Conservation (phyloP, 805 yeast genomes). For the Starmerella sp. region DNA sequence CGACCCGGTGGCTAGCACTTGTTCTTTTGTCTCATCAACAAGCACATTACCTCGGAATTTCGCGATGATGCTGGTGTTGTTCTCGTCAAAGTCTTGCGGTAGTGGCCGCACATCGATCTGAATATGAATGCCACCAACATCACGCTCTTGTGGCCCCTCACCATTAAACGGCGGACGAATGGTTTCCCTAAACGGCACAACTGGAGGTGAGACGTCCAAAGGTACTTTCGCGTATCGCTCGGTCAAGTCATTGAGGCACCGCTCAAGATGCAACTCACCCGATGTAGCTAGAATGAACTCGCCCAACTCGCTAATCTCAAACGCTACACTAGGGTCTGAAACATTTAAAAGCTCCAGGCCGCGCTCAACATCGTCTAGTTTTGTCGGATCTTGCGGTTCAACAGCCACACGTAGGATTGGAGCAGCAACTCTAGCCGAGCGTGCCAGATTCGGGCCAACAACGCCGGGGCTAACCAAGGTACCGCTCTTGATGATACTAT, state of each 20-base stretch:
- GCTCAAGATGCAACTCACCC: constrained; percentile 90
- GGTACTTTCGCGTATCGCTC: constrained; percentile 84
- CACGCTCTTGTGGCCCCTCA: constrained; percentile 30
- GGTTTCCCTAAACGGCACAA: constrained; percentile 88
- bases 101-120: constrained; percentile 12
- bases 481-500: constrained; percentile 73
- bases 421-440: constrained; percentile 59
- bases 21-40: constrained; percentile 11
- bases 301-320: constrained; percentile 76
- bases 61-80: neutral
- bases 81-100: constrained; percentile 16
- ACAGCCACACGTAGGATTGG: constrained; percentile 92
- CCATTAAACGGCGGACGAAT: constrained; percentile 40
- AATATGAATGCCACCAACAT: constrained; percentile 31
- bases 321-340: constrained; percentile 92
- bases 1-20: neutral
- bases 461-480: constrained; percentile 53
- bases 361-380: constrained; percentile 52
- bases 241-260: constrained; percentile 81
- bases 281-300: constrained; percentile 91
- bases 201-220: constrained; percentile 77
- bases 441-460: constrained; percentile 65
- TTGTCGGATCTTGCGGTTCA: constrained; percentile 84
- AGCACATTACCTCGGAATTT: constrained; percentile 11
- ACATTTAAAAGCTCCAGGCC: constrained; percentile 71